These are phyloP conservation scores for Plasmodium knowlesi DNA, from an alignment of 169 alveolate species.

Conservation along the genomic window DNA sequence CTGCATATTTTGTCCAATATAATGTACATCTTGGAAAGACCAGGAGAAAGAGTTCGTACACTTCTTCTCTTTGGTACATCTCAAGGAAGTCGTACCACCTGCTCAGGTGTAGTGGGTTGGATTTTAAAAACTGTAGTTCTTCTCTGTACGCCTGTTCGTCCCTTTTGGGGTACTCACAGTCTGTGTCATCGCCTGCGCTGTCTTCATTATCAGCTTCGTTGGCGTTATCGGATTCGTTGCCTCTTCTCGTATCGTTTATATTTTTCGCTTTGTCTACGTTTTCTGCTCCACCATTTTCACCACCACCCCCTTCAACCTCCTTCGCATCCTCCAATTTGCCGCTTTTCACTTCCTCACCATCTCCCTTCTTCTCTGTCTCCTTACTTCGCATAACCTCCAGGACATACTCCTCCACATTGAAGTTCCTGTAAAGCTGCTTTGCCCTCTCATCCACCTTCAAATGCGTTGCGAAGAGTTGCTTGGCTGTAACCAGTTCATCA, in stretches of 20 bases:
- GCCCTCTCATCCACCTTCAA: slow-evolving; percentile 64
- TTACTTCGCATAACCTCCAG: slow-evolving; percentile 9
- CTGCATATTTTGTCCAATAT: slow-evolving; percentile 74
- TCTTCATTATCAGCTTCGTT: background rate
- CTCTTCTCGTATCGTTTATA: background rate
- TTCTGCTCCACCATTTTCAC: background rate
- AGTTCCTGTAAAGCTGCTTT: slow-evolving; percentile 21
- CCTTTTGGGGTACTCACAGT: background rate
- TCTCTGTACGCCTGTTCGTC: slow-evolving; percentile 12
- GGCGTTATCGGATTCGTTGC: background rate
- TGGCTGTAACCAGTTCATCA: slow-evolving; percentile 43
- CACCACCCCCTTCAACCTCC: background rate
- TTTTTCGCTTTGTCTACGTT: background rate
- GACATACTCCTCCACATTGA: slow-evolving; percentile 49
- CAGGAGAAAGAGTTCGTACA: slow-evolving; percentile 49
- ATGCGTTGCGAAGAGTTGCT: slow-evolving; percentile 25
- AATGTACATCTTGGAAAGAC: slow-evolving; percentile 54
- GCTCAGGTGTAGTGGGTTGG: slow-evolving; percentile 43
- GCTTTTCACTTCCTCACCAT: background rate
- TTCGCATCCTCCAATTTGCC: background rate
- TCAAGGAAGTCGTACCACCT: slow-evolving; percentile 52
- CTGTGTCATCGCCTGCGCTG: background rate
- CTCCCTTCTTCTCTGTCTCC: background rate
- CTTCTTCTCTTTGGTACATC: slow-evolving; percentile 51
- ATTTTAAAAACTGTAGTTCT: slow-evolving; percentile 38